Evolutionary conservation across 345 rosid species (phyloP), one percentile per base, ranked within the genome.

Genomic region (Eucalyptus curtisii): DNA sequence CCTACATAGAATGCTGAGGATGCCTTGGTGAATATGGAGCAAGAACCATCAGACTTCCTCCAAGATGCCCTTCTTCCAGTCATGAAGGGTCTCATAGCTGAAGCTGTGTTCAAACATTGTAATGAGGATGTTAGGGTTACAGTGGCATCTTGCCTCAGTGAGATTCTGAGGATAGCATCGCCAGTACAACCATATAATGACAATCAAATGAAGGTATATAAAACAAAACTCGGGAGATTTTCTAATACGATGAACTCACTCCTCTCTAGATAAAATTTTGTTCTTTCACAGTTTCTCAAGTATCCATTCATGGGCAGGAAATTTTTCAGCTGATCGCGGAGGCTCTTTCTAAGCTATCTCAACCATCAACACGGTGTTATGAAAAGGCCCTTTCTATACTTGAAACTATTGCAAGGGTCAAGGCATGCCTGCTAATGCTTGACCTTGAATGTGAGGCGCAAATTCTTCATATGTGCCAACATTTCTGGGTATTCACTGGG

Each of bases 161-260:
- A 97, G 88, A 93, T 97, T 42, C 92, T 94, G 87, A 93, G 99
- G 93, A 97, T 96, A 88, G 93, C 98, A 81, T 97, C 98, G 48
- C 98, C 98, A 0, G 94, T 93, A 66, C 94, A 95, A 52, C 99
- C 98, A 8, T 97, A 94, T 44, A 64, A 88, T 86, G 98, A 97
- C 89, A 90, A 94, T 19, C 89, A 87, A 42, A 96, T 97, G 98
- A 95, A 94, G 98, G 99, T 96, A 33, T 30, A 48, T 25, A 57
- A 87, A 87, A 42, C 2, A 8, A 55, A 49, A 40, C 57, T 30
- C 12, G 14, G 55, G 25, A 47, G 57, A 14, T 37, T 85, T 27
- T 85, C 22, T n/a, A 22, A 85, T 59, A 64, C 7, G 6, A 64
- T 44, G 19, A 6, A n/a, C 20, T 33, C 25, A 10, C 66, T 30